Evolutionary conservation across 805 yeast genomes (phyloP).

Genomic region (Pichia exigua): DNA sequence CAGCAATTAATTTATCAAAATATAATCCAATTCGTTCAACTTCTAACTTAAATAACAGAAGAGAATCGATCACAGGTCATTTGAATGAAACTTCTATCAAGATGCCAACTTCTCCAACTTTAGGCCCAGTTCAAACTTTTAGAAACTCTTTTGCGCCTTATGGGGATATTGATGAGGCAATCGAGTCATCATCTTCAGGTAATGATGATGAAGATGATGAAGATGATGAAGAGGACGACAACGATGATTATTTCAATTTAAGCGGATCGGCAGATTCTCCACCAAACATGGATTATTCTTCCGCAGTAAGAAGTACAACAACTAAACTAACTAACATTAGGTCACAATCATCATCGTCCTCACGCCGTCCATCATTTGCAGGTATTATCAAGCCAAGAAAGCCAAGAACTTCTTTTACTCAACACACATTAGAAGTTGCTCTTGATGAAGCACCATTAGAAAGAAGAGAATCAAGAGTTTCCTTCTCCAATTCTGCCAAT

Average conservation of each 20-base stretch:
- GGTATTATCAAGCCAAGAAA: slow-evolving; percentile 30
- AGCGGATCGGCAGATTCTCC: neutral
- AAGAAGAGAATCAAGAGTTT: slow-evolving; percentile 27
- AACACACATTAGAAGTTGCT: slow-evolving; percentile 25
- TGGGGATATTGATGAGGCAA: slow-evolving; percentile 30
- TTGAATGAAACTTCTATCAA: slow-evolving; percentile 34
- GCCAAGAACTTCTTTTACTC: slow-evolving; percentile 27
- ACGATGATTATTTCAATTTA: neutral
- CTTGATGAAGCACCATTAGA: slow-evolving; percentile 27
- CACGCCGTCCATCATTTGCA: slow-evolving; percentile 27
- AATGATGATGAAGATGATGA: slow-evolving; percentile 28
- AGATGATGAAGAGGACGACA: slow-evolving; percentile 14
- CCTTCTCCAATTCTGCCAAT: slow-evolving; percentile 29
- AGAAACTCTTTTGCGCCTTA: slow-evolving; percentile 25
- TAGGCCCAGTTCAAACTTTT: slow-evolving; percentile 24
- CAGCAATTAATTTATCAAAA: neutral
- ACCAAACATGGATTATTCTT: neutral
- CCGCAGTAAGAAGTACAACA: neutral
- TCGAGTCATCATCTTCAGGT: slow-evolving; percentile 33
- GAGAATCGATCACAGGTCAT: slow-evolving; percentile 46
- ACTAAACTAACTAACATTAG: slow-evolving; percentile 11
- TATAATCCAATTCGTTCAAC: neutral
- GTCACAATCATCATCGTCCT: slow-evolving; percentile 17
- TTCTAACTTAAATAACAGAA: slow-evolving; percentile 20
- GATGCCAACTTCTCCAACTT: slow-evolving; percentile 35